These are phyloP conservation scores for Sutorius eximius DNA, from an alignment of 1,284 basidiomycete genomes.

Conservation along the genomic window DNA sequence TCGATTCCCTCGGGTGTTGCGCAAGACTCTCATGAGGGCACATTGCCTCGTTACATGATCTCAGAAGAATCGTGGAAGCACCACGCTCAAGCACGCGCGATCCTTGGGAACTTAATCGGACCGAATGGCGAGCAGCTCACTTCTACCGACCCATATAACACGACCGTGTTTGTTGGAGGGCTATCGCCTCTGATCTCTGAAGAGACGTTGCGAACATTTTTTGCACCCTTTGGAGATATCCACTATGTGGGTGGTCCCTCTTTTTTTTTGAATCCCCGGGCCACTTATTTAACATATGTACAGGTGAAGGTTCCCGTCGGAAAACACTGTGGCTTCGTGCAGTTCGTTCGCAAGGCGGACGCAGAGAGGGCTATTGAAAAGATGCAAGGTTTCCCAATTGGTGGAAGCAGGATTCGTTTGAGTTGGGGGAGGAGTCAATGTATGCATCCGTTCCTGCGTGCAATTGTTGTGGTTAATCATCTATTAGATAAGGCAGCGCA, in stretches of 20 bases:
- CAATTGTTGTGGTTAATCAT: slow-evolving; percentile 5
- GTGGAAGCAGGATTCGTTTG: slow-evolving; percentile 85
- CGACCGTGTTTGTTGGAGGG: slow-evolving; percentile 90
- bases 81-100: slow-evolving; percentile 75
- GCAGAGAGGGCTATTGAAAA: slow-evolving; percentile 91
- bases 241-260: slow-evolving; percentile 66
- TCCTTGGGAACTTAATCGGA: slow-evolving; percentile 75
- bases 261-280: background rate
- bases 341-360: slow-evolving; percentile 89
- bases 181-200: slow-evolving; percentile 83
- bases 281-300: slow-evolving; percentile 12
- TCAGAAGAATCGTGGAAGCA: slow-evolving; percentile 81
- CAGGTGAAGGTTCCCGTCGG: slow-evolving; percentile 94
- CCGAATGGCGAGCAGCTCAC: slow-evolving; percentile 83
- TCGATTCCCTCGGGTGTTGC: slow-evolving; percentile 45
- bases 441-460: slow-evolving; percentile 39
- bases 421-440: slow-evolving; percentile 94
- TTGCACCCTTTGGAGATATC: slow-evolving; percentile 87
- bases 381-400: slow-evolving; percentile 95
- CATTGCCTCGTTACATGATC: slow-evolving; percentile 52
- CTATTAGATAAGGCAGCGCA: slow-evolving; percentile 78
- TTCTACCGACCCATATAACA: slow-evolving; percentile 86
- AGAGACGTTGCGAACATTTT: slow-evolving; percentile 85
- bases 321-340: slow-evolving; percentile 95
- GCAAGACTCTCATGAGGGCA: slow-evolving; percentile 40